These are phyloP conservation scores for Glycyrrhiza uralensis DNA, from an alignment of 306 rosid species.

Conservation along the genomic window DNA sequence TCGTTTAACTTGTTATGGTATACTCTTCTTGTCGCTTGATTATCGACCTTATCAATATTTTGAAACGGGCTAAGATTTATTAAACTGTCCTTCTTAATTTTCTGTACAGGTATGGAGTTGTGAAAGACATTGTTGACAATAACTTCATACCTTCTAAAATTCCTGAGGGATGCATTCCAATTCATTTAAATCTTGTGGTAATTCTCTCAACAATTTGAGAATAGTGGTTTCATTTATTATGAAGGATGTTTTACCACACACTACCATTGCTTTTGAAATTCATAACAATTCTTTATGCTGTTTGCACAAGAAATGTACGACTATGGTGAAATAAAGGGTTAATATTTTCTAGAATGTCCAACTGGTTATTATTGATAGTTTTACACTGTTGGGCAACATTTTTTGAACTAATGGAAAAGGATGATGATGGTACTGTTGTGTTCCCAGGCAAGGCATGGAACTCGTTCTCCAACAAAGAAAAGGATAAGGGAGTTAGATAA, in stretches of 20 bases:
- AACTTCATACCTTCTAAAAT: conserved; percentile 45
- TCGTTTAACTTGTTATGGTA: background rate
- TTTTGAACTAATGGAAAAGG: background rate
- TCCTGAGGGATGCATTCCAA: conserved; percentile 72
- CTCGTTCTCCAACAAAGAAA: conserved; percentile 86
- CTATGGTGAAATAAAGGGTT: background rate
- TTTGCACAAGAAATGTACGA: background rate
- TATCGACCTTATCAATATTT: background rate
- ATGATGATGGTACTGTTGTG: conserved; percentile 16
- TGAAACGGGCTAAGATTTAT: background rate
- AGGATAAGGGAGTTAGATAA: conserved; percentile 59
- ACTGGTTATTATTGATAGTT: background rate
- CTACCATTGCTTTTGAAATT: conserved; percentile 49
- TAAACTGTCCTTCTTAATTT: background rate
- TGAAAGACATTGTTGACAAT: conserved; percentile 40
- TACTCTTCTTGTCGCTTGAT: background rate
- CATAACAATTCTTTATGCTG: background rate
- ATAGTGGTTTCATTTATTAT: background rate
- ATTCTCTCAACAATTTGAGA: conserved; percentile 5
- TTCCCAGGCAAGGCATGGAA: conserved; percentile 92
- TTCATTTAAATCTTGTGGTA: conserved; percentile 95
- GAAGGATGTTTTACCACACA: conserved; percentile 51
- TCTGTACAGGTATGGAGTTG: conserved; percentile 61
- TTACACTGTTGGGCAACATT: background rate
- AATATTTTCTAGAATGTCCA: background rate